Conservation (phyloP, 306 rosid species). For the Lablab purpureus region DNA sequence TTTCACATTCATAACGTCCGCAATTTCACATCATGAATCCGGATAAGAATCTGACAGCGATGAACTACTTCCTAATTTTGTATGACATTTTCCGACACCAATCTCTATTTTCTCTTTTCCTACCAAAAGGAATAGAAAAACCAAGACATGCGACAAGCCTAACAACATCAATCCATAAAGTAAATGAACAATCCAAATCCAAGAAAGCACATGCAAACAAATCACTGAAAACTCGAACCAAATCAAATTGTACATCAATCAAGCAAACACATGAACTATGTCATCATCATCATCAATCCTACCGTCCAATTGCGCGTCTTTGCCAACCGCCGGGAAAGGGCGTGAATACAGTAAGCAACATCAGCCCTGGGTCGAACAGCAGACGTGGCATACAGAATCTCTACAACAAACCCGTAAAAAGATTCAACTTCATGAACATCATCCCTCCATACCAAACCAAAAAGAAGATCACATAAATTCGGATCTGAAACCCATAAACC, state of each 20-base stretch:
- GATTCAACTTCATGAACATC: conserved; percentile 18
- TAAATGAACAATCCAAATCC: conserved; percentile 9
- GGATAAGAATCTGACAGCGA: background rate
- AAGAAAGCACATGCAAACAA: conserved; percentile 31
- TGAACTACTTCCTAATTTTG: background rate
- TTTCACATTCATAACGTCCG: background rate
- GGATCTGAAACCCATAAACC: conserved; percentile 51
- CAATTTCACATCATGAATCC: background rate
- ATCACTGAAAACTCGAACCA: background rate
- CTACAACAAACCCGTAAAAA: conserved; percentile 27
- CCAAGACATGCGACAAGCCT: conserved; percentile 2
- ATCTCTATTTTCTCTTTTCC: background rate
- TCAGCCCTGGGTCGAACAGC: conserved; percentile 93
- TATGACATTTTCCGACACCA: background rate
- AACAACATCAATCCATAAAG: conserved; percentile 13
- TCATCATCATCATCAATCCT: conserved; percentile 20
- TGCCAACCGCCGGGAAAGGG: conserved; percentile 83
- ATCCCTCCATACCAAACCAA: background rate
- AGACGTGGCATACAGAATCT: conserved; percentile 74
- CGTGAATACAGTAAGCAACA: conserved; percentile 98
- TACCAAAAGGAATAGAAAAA: background rate
- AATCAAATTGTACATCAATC: background rate
- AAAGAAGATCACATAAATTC: conserved; percentile 44
- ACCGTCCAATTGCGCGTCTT: conserved; percentile 99
- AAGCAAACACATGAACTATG: conserved; percentile 21